phyloP scores from a whole-genome alignment of 441 rosid species.

The Viola pubescens region DNA sequence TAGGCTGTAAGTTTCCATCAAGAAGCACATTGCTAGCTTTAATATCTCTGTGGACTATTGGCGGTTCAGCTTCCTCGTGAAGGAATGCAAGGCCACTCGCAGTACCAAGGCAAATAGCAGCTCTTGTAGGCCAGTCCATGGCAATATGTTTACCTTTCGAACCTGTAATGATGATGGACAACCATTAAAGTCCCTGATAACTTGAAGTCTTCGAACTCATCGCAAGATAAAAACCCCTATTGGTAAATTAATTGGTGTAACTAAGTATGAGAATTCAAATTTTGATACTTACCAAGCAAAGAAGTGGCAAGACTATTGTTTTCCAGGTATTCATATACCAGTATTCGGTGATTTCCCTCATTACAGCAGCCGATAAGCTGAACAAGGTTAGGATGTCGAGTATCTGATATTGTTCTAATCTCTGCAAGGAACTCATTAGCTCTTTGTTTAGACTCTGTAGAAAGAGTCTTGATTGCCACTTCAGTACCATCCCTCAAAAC shows the following conservation, averaged over 20 bases:
- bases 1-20: conserved; percentile 44
- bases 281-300: conserved; percentile 41
- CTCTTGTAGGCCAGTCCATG: conserved; percentile 61
- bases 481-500: conserved; percentile 46
- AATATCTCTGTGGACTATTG: conserved; percentile 67
- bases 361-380: conserved; percentile 62
- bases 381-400: conserved; percentile 59
- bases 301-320: conserved; percentile 61
- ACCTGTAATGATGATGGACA: conserved; percentile 29
- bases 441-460: conserved; percentile 67
- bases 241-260: background rate
- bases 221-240: background rate
- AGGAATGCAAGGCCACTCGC: conserved; percentile 56
- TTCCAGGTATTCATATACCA: conserved; percentile 63
- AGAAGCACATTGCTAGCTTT: conserved; percentile 75
- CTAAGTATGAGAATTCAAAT: background rate
- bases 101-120: conserved; percentile 53
- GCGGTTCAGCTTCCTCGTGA: conserved; percentile 54
- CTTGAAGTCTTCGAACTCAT: background rate
- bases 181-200: conserved; percentile 15
- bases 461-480: conserved; percentile 54
- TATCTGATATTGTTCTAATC: conserved; percentile 45
- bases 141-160: conserved; percentile 38
- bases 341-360: conserved; percentile 42
- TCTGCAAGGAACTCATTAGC: conserved; percentile 53